Evolutionary conservation across 1,284 basidiomycete species (phyloP).

Genomic region (Irpex rosettiformis): DNA sequence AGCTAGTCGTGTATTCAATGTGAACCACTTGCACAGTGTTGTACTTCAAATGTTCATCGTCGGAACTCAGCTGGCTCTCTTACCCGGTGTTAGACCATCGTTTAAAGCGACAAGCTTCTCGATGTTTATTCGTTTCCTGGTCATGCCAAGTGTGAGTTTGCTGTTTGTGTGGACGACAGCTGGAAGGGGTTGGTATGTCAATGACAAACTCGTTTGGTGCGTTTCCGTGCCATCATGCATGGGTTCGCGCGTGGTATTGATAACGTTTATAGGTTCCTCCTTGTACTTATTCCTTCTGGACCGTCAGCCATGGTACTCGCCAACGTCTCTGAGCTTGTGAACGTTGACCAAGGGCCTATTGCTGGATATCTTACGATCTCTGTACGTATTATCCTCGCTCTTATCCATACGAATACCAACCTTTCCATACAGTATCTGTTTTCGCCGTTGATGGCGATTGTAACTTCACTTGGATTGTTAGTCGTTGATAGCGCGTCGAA

Average conservation of each 20-base stretch:
- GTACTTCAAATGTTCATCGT: slow-evolving; percentile 30
- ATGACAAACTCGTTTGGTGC: slow-evolving; percentile 31
- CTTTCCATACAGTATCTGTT: slow-evolving; percentile 23
- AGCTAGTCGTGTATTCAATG: background rate
- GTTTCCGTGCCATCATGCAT: slow-evolving; percentile 9
- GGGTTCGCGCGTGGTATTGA: background rate
- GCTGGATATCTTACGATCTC: slow-evolving; percentile 30
- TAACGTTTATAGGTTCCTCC: slow-evolving; percentile 25
- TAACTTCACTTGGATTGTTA: slow-evolving; percentile 25
- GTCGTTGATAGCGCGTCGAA: slow-evolving; percentile 20
- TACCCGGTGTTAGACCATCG: slow-evolving; percentile 22
- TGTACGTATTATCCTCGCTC: slow-evolving; percentile 16
- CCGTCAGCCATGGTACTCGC: slow-evolving; percentile 32
- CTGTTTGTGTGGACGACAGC: slow-evolving; percentile 28
- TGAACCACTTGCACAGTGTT: slow-evolving; percentile 17
- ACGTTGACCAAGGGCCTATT: slow-evolving; percentile 29
- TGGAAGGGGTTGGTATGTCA: slow-evolving; percentile 27
- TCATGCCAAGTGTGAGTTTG: slow-evolving; percentile 27
- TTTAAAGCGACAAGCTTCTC: slow-evolving; percentile 22
- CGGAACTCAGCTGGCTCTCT: slow-evolving; percentile 28
- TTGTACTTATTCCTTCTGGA: slow-evolving; percentile 28
- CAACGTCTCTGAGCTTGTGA: slow-evolving; percentile 29
- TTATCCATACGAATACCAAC: background rate
- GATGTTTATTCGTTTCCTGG: slow-evolving; percentile 26
- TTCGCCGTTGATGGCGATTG: slow-evolving; percentile 29